Evolutionary conservation across 2,329 filamentous ascomycete species (phyloP).

Genomic region (Coniochaeta sp.): DNA sequence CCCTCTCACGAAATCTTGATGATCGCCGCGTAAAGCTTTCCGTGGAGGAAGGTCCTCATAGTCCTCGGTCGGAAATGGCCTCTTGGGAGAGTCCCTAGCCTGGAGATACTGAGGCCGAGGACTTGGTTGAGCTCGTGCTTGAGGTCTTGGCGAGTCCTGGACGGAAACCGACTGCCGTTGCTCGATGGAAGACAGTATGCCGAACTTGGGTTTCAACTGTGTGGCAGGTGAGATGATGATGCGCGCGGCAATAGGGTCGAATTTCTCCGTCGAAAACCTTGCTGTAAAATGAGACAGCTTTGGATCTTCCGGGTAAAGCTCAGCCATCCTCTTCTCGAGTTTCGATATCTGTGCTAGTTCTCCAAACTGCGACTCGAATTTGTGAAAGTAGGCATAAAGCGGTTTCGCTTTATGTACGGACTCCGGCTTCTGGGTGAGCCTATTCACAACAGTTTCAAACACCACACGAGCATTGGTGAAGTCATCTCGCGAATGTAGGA

Average conservation of each 20-base stretch:
- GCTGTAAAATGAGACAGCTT: constrained; percentile 67
- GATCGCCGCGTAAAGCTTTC: constrained; percentile 74
- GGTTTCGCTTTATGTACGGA: constrained; percentile 69
- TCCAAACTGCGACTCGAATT: constrained; percentile 90
- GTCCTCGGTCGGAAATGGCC: constrained; percentile 60
- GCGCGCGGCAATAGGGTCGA: constrained; percentile 75
- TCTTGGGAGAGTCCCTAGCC: constrained; percentile 48
- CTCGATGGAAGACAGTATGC: constrained; percentile 45
- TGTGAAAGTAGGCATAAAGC: constrained; percentile 86
- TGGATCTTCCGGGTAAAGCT: constrained; percentile 86
- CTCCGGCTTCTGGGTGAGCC: constrained; percentile 70
- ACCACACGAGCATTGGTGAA: constrained; percentile 92
- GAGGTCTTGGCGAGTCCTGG: constrained; percentile 35
- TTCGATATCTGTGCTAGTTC: constrained; percentile 87
- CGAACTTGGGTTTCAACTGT: constrained; percentile 62
- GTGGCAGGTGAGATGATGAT: constrained; percentile 74
- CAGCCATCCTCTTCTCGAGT: constrained; percentile 84
- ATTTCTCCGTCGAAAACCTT: constrained; percentile 65
- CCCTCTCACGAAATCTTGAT: constrained; percentile 76
- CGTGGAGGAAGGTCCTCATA: constrained; percentile 69
- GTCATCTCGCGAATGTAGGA: constrained; percentile 85
- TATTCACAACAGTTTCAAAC: constrained; percentile 88
- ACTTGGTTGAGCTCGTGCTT: constrained; percentile 18
- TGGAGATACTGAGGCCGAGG: constrained; percentile 41
- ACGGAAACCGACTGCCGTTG: constrained; percentile 28